Evolutionary conservation across 176 grass and related monocot species (phyloP), one percentile per base, ranked within the genome.

Genomic region (Oryza punctata): DNA sequence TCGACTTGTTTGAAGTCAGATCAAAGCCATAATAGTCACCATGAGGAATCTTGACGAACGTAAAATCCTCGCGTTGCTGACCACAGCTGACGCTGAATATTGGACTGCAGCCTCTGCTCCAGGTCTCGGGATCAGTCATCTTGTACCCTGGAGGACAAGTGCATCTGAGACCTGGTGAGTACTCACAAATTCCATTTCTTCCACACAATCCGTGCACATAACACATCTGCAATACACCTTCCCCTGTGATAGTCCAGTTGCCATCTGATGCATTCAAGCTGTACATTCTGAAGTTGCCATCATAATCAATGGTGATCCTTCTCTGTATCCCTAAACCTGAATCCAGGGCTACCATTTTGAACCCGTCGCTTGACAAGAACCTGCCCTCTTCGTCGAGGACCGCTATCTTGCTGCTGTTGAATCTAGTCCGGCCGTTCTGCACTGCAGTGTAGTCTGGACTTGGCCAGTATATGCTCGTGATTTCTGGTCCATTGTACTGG

Each of bases 161-260:
- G n/a, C 94, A 97, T 69, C 43, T 70, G 81, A 63, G 12, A 32
- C 64, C 37, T 30, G 37, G 77, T 24, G 63, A 89, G 68, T 91
- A 86, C 73, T 84, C 81, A 41, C 91, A 94, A 44, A 97, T 90
- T 40, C 86, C 91, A 88, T 94, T 91, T 54, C 16, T 25, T 5
- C 94, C 94, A 82, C 94, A 97, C 49, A 97, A 73, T 14, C 89
- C 94, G 29, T 94, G 94, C n/a, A 94, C 89, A 75, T 81, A 81
- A 28, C 89, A 94, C 38, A 78, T 80, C 85, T 86, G 32, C 33
- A 26, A 7, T 3, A 90, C 37, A 63, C 76, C 85, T 25, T 85
- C 26, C 66, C 89, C 89, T 21, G 88, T 80, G 63, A 94, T 25
- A 25, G 3, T 71, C 94, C 92, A 97, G 23, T 37, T 80, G 11